These are phyloP conservation scores for Henckelia pumila DNA, from an alignment of 257 asterid genomes.

Conservation along the genomic window DNA sequence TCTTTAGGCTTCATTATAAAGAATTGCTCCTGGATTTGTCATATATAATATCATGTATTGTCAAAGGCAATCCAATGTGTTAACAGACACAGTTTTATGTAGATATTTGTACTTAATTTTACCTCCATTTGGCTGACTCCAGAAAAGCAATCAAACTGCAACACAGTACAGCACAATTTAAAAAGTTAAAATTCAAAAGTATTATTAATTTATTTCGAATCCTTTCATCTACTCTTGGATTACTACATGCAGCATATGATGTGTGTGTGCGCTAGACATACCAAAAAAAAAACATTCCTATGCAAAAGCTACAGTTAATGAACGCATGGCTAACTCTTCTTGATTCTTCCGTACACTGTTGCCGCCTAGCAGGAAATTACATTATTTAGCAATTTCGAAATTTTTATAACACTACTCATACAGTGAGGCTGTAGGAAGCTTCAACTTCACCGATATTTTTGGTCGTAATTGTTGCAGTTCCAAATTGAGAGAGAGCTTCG, in stretches of 20 bases:
- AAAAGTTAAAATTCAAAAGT: too few species aligned
- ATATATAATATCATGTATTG: slow-evolving; percentile 22
- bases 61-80: background rate
- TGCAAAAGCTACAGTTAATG: too few species aligned
- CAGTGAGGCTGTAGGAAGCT: slow-evolving; percentile 99
- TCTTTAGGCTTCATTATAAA: slow-evolving; percentile 92
- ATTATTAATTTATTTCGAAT: too few species aligned
- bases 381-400: slow-evolving; percentile 3
- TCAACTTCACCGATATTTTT: slow-evolving; percentile 84
- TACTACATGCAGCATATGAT: too few species aligned
- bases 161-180: slow-evolving; percentile 8
- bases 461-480: slow-evolving; percentile 83
- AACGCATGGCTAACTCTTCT: too few species aligned
- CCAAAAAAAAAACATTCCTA: too few species aligned
- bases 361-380: too few species aligned
- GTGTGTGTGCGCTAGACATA: too few species aligned
- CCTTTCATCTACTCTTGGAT: too few species aligned
- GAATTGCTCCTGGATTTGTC: slow-evolving; percentile 67
- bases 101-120: slow-evolving; percentile 17
- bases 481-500: slow-evolving; percentile 91
- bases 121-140: slow-evolving; percentile 98
- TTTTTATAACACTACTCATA: slow-evolving; percentile 29
- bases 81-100: slow-evolving; percentile 5
- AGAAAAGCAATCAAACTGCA: slow-evolving; percentile 93
- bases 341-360: too few species aligned